Percentiles rank a stretch among this genome's conserved stretches.
These are phyloP conservation scores for Aspergillus panamensis DNA, from an alignment of 495 filamentous ascomycete species.

Conservation along the genomic window DNA sequence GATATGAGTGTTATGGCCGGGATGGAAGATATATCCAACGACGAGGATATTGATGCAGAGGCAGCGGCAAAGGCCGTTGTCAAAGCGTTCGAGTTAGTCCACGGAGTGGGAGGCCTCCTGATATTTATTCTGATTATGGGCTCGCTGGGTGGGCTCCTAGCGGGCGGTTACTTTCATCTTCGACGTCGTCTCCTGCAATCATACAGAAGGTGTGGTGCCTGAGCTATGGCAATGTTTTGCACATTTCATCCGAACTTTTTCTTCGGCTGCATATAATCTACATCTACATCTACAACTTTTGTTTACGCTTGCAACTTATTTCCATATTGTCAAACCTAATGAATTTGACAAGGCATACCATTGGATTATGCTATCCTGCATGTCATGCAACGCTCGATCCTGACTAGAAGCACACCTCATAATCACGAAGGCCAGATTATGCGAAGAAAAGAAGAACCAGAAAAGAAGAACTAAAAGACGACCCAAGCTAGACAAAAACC, in stretches of 20 bases:
- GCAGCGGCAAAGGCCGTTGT: constrained; percentile 32
- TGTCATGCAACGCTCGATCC: no score
- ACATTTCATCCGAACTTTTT: background rate
- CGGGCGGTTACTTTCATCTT: constrained; percentile 25
- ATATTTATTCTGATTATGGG: constrained; percentile 32
- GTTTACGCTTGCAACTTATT: constrained; percentile 12
- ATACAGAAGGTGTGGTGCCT: constrained; percentile 16
- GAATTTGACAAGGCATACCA: no score
- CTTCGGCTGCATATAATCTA: background rate
- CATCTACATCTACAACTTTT: background rate
- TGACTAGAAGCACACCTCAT: no score
- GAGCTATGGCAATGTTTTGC: background rate
- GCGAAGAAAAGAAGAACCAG: background rate
- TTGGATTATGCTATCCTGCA: no score
- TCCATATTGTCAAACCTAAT: constrained; percentile 16
- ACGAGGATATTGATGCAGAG: constrained; percentile 26
- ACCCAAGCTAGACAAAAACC: background rate
- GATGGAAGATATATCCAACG: constrained; percentile 12
- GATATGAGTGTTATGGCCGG: constrained; percentile 17
- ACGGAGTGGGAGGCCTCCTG: constrained; percentile 32
- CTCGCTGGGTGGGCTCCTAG: constrained; percentile 28
- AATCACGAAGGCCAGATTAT: background rate
- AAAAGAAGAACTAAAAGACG: background rate
- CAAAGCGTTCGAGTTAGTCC: constrained; percentile 38
- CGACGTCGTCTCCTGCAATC: constrained; percentile 27